A percentile compares a stretch with the other conserved stretches of the same genome.
Evolutionary conservation across 495 filamentous ascomycete genomes (phyloP).

Genomic region (Xylaria nigripes): DNA sequence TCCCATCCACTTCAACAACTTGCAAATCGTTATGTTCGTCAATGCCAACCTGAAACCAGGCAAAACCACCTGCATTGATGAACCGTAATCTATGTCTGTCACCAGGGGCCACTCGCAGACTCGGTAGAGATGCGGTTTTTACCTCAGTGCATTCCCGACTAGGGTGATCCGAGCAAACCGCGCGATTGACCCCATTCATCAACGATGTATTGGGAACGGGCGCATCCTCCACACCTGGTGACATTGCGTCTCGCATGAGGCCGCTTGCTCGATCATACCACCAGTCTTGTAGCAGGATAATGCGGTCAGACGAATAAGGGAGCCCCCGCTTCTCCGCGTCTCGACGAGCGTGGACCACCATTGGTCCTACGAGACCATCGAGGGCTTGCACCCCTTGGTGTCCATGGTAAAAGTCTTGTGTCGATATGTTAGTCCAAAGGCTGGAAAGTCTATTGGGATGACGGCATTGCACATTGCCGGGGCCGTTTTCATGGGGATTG

Average conservation of each 20-base stretch:
- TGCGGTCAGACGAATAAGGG: constrained; percentile 42
- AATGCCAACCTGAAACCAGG: constrained; percentile 46
- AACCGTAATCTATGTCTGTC: constrained; percentile 61
- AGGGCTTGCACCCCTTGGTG: constrained; percentile 35
- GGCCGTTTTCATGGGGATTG: neutral
- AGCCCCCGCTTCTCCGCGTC: constrained; percentile 34
- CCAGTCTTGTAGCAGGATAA: constrained; percentile 51
- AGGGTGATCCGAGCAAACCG: constrained; percentile 41
- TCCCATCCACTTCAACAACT: constrained; percentile 67
- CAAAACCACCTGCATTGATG: constrained; percentile 56
- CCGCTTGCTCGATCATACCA: constrained; percentile 47
- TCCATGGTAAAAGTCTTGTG: constrained; percentile 33
- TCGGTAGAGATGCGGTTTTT: constrained; percentile 35
- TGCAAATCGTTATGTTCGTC: constrained; percentile 37
- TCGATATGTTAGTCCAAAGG: constrained; percentile 22
- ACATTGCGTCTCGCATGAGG: constrained; percentile 42
- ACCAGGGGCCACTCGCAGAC: constrained; percentile 34
- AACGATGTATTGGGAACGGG: constrained; percentile 55
- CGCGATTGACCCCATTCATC: constrained; percentile 54
- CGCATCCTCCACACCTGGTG: constrained; percentile 46
- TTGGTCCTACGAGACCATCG: constrained; percentile 50
- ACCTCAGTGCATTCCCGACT: constrained; percentile 39
- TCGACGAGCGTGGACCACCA: constrained; percentile 44
- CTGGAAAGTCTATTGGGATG: neutral
- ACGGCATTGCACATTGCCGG: neutral